Evolutionary conservation across 352 stramenopile genomes (phyloP).

Genomic region (Pythium utonaiense): DNA sequence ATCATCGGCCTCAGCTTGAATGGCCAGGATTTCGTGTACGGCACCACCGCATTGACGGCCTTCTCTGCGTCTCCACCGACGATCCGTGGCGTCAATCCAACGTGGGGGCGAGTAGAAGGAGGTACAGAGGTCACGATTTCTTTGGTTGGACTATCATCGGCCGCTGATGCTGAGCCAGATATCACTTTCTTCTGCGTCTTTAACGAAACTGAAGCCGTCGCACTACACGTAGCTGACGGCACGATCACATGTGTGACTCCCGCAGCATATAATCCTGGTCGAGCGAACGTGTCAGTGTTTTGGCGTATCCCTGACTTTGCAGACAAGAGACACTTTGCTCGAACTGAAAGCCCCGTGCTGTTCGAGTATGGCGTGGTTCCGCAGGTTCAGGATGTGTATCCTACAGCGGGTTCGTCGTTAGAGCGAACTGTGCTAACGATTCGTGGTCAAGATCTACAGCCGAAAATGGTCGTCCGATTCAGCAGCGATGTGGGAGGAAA

Average conservation of each 20-base stretch:
- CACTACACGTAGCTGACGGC: background rate
- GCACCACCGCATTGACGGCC: background rate
- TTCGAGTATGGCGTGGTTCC: conserved; percentile 11
- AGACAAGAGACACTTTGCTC: background rate
- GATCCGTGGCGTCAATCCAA: background rate
- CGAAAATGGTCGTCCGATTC: conserved; percentile 3
- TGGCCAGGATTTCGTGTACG: conserved; percentile 1
- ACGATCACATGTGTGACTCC: background rate
- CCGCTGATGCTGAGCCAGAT: background rate
- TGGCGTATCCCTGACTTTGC: background rate
- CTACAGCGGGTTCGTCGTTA: background rate
- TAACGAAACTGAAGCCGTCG: background rate
- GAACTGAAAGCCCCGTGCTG: background rate
- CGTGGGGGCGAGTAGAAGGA: conserved; percentile 10
- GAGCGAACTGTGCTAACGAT: conserved; percentile 6
- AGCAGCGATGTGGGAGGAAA: background rate
- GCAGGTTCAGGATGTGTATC: background rate
- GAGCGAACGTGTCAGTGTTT: background rate
- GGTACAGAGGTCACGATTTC: background rate
- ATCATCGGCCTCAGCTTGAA: conserved; percentile 8
- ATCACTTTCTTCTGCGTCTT: conserved; percentile 3
- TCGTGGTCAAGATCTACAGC: background rate
- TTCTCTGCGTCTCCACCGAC: background rate
- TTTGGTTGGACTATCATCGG: background rate
- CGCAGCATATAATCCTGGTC: background rate